phyloP scores from a whole-genome alignment of 2,329 filamentous ascomycete species.

The Knufia fluminis region DNA sequence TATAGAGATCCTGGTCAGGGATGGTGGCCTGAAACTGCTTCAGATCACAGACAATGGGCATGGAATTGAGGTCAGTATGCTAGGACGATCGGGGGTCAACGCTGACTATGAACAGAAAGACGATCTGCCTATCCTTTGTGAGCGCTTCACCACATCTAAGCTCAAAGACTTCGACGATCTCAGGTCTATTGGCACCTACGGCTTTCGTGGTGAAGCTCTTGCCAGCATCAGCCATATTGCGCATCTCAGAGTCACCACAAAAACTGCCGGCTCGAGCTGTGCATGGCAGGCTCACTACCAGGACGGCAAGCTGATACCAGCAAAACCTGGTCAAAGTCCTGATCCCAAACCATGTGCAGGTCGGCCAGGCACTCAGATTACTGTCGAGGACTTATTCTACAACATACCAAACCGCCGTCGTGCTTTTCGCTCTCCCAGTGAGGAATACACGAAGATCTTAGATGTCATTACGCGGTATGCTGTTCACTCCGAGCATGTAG shows the following conservation, averaged over 20 bases:
- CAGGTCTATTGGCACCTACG: slow-evolving; percentile 82
- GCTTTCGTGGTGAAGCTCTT: slow-evolving; percentile 92
- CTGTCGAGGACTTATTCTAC: slow-evolving; percentile 94
- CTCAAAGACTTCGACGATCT: slow-evolving; percentile 89
- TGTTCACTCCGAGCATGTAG: slow-evolving; percentile 81
- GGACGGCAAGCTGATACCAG: slow-evolving; percentile 67
- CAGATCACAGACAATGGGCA: slow-evolving; percentile 97
- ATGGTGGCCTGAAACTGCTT: slow-evolving; percentile 85
- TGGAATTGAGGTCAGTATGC: slow-evolving; percentile 68
- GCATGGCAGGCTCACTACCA: slow-evolving; percentile 87
- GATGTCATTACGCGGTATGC: slow-evolving; percentile 91
- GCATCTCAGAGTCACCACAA: slow-evolving; percentile 88
- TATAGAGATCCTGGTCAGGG: slow-evolving; percentile 84
- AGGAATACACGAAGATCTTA: slow-evolving; percentile 96
- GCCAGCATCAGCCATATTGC: slow-evolving; percentile 98
- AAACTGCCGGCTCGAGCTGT: slow-evolving; percentile 75
- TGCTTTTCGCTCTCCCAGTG: slow-evolving; percentile 82
- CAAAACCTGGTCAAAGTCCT: slow-evolving; percentile 77
- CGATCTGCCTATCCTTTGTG: slow-evolving; percentile 82
- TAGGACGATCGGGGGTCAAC: not conserved
- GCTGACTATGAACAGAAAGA: slow-evolving; percentile 55
- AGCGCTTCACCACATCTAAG: slow-evolving; percentile 95
- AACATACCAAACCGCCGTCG: slow-evolving; percentile 81
- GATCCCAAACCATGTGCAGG: slow-evolving; percentile 85
- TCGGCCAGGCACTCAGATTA: slow-evolving; percentile 84